These are phyloP conservation scores for Kluyveromyces marxianus DNA, from an alignment of 1,139 yeast species.

Conservation along the genomic window DNA sequence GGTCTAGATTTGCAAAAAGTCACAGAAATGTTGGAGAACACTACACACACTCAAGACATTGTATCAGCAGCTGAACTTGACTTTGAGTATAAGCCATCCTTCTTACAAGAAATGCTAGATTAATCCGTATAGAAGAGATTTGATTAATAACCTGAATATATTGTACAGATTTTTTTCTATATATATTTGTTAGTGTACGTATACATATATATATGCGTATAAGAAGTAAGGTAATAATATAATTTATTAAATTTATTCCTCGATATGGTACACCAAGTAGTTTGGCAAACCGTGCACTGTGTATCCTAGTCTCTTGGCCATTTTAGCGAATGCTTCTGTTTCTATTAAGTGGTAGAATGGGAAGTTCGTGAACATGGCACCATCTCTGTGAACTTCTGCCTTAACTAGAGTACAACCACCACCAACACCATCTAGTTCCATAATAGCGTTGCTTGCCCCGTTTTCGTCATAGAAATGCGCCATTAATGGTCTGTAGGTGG, in stretches of 20 bases:
- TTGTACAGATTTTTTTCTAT: too few relatives aligned
- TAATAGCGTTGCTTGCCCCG: constrained; percentile 54
- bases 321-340: constrained; percentile 96
- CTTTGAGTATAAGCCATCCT: constrained; percentile 2
- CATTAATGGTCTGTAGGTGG: constrained; percentile 94
- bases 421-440: constrained; percentile 94
- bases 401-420: constrained; percentile 93
- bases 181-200: too few relatives aligned
- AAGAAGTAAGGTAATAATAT: neutral
- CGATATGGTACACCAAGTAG: constrained; percentile 80
- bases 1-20: constrained; percentile 46
- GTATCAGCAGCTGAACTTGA: neutral
- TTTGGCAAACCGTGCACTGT: constrained; percentile 90
- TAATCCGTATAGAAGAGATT: neutral
- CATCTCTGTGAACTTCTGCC: constrained; percentile 97
- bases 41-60: constrained; percentile 37
- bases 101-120: neutral
- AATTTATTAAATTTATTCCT: constrained; percentile 39
- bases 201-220: too few relatives aligned
- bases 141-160: too few relatives aligned
- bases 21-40: constrained; percentile 41
- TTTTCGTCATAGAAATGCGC: constrained; percentile 70
- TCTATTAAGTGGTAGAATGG: constrained; percentile 95
- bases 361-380: constrained; percentile 98
- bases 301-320: constrained; percentile 93